Evolutionary conservation across 2,329 filamentous ascomycete genomes (phyloP), one percentile per base, ranked within the genome.

Genomic region (Diaporthe australafricana): DNA sequence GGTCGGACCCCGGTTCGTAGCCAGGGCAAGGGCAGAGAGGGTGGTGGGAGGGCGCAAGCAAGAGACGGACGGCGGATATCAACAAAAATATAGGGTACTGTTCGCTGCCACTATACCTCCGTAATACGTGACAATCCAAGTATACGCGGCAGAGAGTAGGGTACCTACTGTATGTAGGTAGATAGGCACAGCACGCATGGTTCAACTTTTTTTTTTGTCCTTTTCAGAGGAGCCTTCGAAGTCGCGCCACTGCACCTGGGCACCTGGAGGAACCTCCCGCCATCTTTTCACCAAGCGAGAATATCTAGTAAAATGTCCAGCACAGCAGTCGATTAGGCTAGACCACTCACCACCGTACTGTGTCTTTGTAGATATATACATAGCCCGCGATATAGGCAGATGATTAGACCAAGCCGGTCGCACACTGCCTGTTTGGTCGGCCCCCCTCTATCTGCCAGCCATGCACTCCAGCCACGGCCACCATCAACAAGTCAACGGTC

Each of bases 401-500:
- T 35, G 30, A 35, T n/a, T 55, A 55, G 32, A 35, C 9, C 52
- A 55, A n/a, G 52, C 52, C 52, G 50, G 50, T 20, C 17, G 50
- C 50, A 53, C 50, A 35, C 52, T 55, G 52, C 27, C 52, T 35
- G 52, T 55, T n/a, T 55, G 52, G 52, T 16, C 52, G 8, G 17
- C 14, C 12, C 30, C 25, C 11, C 32, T 32, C 50, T 12, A 53
- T n/a, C 40, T 62, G 40, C 40, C 57, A 47, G 40, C 40, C 40
- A 48, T 48, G 60, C 60, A 55, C 38, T 16, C 35, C 42, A 57
- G 67, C 38, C 50, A 68, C 38, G 50, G 52, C 63, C 48, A 55
- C 32, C 22, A 50, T 52, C 14, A 16, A 52, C 40, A 56, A 69
- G 67, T 69, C 67, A 69, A 69, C 67, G 67, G 67, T 22, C 22